Base-by-base conservation (phyloP, 1,139 yeast species). In the Zygosaccharomyces pseudobailii region DNA sequence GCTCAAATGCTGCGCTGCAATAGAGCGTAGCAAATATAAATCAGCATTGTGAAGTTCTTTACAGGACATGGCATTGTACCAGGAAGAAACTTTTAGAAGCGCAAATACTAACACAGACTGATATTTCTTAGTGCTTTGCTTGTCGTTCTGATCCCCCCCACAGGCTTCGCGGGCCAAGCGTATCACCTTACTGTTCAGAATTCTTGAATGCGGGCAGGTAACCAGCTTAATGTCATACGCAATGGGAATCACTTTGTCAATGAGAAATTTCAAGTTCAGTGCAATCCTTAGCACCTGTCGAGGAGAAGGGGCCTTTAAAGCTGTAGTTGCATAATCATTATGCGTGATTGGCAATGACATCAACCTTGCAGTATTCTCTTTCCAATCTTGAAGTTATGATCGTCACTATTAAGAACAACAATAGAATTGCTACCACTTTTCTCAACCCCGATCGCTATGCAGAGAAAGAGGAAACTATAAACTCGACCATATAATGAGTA, bases 211-310 rank as follows among this genome's bases (percentile, higher is more conserved):
- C 4, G 82, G 79, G 17, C 74, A 68, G 6, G 78, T 69, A 42
- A 87, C 73, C 9, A 73, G 75, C 1, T 68, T 62, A 27, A 69
- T 75, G 4, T 76, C 75, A 52, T 80, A 78, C 19, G 78, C 79
- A 38, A 83, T 75, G 0, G 95, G 89, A 23, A 88, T 74, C 10
- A 84, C 72, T 43, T 76, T 73, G 64, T 88, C 96, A 50, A 88
- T 81, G 39, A 88, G 70, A 43, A 73, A 71, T 63, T 88, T 87
- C 62, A 88, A 72, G 57, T 87, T 84, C 50, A 85, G 68, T 35
- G 94, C 85, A 45, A 88, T 80, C 45, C 92, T 73, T 49, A 87
- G 72, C 1, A 81, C 74, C 63, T 87, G 95, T 55, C 92, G 73
- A 6, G 89, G 72, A 39, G 79, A 76, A 8, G 90, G 89, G 24